phyloP scores from a whole-genome alignment of 768 basidiomycete genomes.

The Leccinum boreale region DNA sequence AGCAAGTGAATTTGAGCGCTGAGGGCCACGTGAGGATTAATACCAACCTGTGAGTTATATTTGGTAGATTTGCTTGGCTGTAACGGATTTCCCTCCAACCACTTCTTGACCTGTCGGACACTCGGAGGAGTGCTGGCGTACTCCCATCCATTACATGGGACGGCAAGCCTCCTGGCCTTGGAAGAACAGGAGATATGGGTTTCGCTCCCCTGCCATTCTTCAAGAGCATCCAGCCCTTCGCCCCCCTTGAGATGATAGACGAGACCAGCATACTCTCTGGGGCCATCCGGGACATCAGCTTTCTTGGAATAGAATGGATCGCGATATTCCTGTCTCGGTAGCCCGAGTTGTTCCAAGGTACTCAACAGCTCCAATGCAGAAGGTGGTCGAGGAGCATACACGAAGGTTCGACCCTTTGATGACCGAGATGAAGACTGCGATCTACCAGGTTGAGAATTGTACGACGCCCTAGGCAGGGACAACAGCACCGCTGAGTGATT shows the following conservation, averaged over 20 bases:
- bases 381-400: conserved; percentile 52
- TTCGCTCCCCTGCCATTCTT: conserved; percentile 50
- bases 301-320: conserved; percentile 78
- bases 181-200: conserved; percentile 1
- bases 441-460: conserved; percentile 3
- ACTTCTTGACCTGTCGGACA: conserved; percentile 48
- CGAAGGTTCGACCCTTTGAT: conserved; percentile 27
- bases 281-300: conserved; percentile 61
- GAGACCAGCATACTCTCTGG: conserved; percentile 78
- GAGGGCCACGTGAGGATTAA: background rate
- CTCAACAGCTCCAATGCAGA: conserved; percentile 42
- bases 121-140: conserved; percentile 71
- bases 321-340: conserved; percentile 64
- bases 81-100: conserved; percentile 41
- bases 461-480: conserved; percentile 17
- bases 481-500: background rate
- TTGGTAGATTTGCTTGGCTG: conserved; percentile 16
- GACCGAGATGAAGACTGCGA: conserved; percentile 4
- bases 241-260: conserved; percentile 70
- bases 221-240: conserved; percentile 51
- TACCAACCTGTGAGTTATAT: conserved; percentile 50
- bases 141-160: conserved; percentile 69
- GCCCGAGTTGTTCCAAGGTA: conserved; percentile 42
- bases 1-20: background rate
- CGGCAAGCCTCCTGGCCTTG: conserved; percentile 6